phyloP scores from a whole-genome alignment of 345 rosid species.

The thale cress (Arabidopsis thaliana) region DNA sequence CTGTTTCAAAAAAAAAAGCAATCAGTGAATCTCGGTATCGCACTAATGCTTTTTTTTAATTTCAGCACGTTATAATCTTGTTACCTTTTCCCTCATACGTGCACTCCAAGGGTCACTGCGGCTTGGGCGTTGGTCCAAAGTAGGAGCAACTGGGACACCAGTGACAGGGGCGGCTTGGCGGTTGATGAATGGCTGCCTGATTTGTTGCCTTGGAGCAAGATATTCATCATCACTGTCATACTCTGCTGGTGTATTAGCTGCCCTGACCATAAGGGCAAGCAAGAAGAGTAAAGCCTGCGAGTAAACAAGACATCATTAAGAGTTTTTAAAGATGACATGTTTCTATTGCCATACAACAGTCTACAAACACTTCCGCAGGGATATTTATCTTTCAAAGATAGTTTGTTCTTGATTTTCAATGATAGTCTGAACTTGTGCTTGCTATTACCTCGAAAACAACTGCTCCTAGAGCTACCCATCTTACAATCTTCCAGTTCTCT shows the following conservation, averaged over 20 bases:
- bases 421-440: not conserved
- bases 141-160: constrained; percentile 81
- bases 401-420: not conserved
- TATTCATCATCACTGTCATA: constrained; percentile 97
- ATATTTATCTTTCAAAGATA: not conserved
- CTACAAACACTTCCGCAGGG: not conserved
- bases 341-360: constrained; percentile 4
- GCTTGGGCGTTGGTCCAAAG: constrained; percentile 85
- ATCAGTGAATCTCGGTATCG: constrained; percentile 20
- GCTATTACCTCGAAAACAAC: constrained; percentile 81
- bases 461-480: constrained; percentile 93
- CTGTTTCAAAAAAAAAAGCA: constrained; percentile 53
- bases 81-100: constrained; percentile 98
- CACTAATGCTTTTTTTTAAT: not conserved
- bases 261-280: constrained; percentile 79
- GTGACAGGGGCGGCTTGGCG: constrained; percentile 71
- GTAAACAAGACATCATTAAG: constrained; percentile 11
- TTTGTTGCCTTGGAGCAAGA: constrained; percentile 75
- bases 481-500: constrained; percentile 78
- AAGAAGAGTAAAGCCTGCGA: constrained; percentile 85
- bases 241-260: constrained; percentile 76
- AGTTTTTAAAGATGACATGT: constrained; percentile 13
- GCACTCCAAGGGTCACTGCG: constrained; percentile 99
- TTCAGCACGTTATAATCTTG: not conserved
- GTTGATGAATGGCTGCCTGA: constrained; percentile 82